Percentiles rank a stretch among this genome's conserved stretches.
phyloP scores from a whole-genome alignment of 2,329 filamentous ascomycete species.

The Xylariomycetidae sp. region DNA sequence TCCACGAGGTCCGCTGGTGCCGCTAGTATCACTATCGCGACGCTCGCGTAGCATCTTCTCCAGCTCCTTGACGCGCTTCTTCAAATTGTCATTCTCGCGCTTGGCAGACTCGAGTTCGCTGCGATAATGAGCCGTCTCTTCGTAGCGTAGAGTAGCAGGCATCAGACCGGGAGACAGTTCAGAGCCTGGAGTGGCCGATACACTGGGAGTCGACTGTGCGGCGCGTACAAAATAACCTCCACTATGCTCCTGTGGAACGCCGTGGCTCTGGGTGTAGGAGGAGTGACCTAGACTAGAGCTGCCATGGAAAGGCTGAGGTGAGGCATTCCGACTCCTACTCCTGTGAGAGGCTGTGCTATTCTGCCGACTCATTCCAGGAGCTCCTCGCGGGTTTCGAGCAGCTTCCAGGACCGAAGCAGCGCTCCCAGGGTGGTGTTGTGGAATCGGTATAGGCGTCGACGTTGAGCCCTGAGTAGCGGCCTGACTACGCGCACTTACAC shows the following conservation, averaged over 20 bases:
- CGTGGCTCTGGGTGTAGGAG: conserved; percentile 44
- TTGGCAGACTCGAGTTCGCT: conserved; percentile 58
- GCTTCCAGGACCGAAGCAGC: conserved; percentile 40
- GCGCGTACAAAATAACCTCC: conserved; percentile 29
- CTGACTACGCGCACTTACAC: conserved; percentile 44
- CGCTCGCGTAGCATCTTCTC: conserved; percentile 51
- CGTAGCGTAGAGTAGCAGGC: conserved; percentile 54
- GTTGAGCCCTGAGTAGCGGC: conserved; percentile 37
- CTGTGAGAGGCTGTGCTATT: conserved; percentile 51
- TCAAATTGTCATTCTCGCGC: conserved; percentile 59
- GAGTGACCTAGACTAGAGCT: conserved; percentile 26
- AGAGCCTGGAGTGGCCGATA: conserved; percentile 37
- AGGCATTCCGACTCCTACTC: conserved; percentile 40
- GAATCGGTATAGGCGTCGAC: conserved; percentile 26
- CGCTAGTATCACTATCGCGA: conserved; percentile 37
- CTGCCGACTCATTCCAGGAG: conserved; percentile 40
- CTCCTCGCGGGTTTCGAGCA: conserved; percentile 38
- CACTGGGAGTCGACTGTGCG: conserved; percentile 32
- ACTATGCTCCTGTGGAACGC: conserved; percentile 28
- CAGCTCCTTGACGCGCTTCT: conserved; percentile 57
- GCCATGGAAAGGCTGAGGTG: conserved; percentile 23
- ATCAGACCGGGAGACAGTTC: conserved; percentile 51
- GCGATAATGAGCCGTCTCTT: conserved; percentile 57
- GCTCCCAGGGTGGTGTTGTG: conserved; percentile 27
- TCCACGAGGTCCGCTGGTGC: too few relatives aligned